Conservation (phyloP, 345 rosid genomes). For the Ceriops decandra region DNA sequence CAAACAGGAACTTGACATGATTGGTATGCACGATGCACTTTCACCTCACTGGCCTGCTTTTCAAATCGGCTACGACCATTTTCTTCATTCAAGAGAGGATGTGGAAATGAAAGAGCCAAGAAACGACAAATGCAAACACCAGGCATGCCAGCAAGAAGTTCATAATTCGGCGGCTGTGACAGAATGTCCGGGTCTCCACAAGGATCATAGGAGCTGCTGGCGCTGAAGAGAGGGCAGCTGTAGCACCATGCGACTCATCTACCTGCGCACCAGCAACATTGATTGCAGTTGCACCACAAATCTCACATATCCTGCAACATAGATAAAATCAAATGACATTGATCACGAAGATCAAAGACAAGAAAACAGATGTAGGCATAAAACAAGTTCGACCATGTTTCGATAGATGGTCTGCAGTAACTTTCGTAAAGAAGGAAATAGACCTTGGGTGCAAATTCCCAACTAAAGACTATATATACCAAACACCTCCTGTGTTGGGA, state of each 20-base stretch:
- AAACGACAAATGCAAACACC: conserved; percentile 58
- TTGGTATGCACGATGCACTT: background rate
- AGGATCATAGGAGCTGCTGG: conserved; percentile 32
- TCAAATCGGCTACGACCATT: background rate
- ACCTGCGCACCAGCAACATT: conserved; percentile 43
- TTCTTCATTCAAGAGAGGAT: conserved; percentile 22
- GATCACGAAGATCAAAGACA: background rate
- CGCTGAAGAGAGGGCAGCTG: conserved; percentile 24
- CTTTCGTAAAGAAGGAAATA: too few species aligned
- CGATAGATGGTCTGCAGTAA: too few species aligned
- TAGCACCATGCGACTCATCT: conserved; percentile 22
- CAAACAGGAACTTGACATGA: background rate
- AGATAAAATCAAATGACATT: background rate
- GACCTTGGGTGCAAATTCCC: too few species aligned
- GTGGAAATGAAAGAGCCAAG: conserved; percentile 65
- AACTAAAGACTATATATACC: background rate
- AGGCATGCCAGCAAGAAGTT: conserved; percentile 56
- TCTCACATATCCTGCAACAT: conserved; percentile 54
- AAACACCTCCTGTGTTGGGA: background rate
- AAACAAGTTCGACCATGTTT: background rate
- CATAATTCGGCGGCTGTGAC: conserved; percentile 63
- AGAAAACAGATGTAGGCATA: background rate
- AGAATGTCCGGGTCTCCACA: conserved; percentile 40
- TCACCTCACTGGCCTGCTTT: background rate
- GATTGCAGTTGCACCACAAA: conserved; percentile 51